A percentile compares a stretch with the other conserved stretches of the same genome.
Conservation (phyloP, 352 stramenopile species). For the Globisporangium ultimum region DNA sequence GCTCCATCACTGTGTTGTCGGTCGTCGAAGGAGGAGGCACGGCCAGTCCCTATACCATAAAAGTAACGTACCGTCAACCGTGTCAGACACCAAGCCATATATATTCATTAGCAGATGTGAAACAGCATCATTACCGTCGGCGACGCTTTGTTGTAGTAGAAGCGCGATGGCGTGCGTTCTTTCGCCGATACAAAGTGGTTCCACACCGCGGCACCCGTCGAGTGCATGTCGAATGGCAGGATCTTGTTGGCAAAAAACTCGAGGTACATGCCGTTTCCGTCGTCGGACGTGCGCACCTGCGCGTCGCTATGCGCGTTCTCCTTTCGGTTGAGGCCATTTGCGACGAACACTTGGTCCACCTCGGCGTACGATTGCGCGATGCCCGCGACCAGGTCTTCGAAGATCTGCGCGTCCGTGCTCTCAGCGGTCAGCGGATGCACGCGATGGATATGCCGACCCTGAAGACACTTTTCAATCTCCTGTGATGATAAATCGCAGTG, state of each 20-base stretch:
- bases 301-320: slow-evolving; percentile 34
- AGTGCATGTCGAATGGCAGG: slow-evolving; percentile 31
- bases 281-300: slow-evolving; percentile 29
- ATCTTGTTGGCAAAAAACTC: slow-evolving; percentile 51
- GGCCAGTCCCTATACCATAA: too few species aligned
- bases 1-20: slow-evolving; percentile 53
- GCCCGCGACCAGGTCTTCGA: slow-evolving; percentile 31
- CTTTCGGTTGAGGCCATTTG: slow-evolving; percentile 22
- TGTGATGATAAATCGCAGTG: background rate
- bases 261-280: slow-evolving; percentile 29
- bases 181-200: slow-evolving; percentile 41
- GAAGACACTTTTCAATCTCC: slow-evolving; percentile 14
- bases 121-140: slow-evolving; percentile 19
- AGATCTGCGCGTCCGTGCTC: slow-evolving; percentile 23
- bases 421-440: slow-evolving; percentile 23
- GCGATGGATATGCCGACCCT: slow-evolving; percentile 2
- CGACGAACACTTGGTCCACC: slow-evolving; percentile 31
- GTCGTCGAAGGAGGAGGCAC: slow-evolving; percentile 9
- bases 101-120: too few species aligned
- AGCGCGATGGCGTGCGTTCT: slow-evolving; percentile 34
- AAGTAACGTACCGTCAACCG: too few species aligned
- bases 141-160: slow-evolving; percentile 32
- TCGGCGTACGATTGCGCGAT: slow-evolving; percentile 33
- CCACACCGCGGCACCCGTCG: slow-evolving; percentile 34
- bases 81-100: too few species aligned